Evolutionary conservation across 805 yeast genomes (phyloP), one percentile per base, ranked within the genome.

Genomic region (Lipomyces sp.): DNA sequence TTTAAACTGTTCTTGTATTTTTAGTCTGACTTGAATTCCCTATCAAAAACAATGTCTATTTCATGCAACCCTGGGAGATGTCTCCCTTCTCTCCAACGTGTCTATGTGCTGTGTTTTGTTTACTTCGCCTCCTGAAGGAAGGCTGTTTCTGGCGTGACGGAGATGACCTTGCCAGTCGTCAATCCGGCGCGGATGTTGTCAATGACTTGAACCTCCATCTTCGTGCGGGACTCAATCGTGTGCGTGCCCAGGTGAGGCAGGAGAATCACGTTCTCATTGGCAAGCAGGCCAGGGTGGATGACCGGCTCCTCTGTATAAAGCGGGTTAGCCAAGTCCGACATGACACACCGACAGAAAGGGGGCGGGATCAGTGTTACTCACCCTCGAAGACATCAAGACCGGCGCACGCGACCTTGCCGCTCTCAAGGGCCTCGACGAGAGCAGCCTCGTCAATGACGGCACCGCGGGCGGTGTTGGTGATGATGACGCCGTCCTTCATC

Each of bases 191-290:
- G 68, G 7, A 86, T 79, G 67, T 91, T 93, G 32, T 75, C 74
- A 28, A 86, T 81, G 26, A 83, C 86, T 65, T 79, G 79, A 58
- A 79, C 80, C 70, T 90, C 96, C 96, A 93, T 86, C 60, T 77
- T 76, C 57, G 73, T 69, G 61, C 84, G 78, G 2, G 95, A 84
- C 68, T 88, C 95, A 43, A 69, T 68, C 2, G 91, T 74, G 65
- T 81, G 82, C 0, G 96, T 86, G 24, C 96, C 97, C 83, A 86
- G 81, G 66, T 89, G 97, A 16, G 97, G 97, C 58, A 86, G 71
- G 28, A 86, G 77, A 10, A 84, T 74, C 7, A 77, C 80, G 48
- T 75, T 77, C 21, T 74, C 69, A 57, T 78, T 70, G 23, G 67
- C 66, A 38, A 74, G 61, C 47, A 83, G 71, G 44, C 80, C 84